These are phyloP conservation scores for Rubroshorea leprosula DNA, from an alignment of 345 rosid genomes.

Conservation along the genomic window DNA sequence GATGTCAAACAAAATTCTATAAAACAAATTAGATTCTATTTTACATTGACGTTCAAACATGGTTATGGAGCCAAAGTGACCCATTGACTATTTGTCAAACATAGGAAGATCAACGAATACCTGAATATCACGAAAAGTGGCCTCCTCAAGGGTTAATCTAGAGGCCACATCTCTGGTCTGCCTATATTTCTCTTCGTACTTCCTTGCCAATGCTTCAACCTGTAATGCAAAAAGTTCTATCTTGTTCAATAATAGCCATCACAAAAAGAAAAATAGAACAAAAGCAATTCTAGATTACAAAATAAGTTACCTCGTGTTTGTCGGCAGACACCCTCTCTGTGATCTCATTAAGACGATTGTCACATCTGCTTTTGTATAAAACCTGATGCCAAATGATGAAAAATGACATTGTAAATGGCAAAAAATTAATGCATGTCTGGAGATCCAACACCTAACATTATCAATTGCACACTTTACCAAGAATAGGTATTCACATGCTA, in stretches of 20 bases:
- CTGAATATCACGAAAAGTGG: conserved; percentile 98
- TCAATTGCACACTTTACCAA: not conserved
- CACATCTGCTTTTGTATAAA: conserved; percentile 92
- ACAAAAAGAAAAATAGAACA: conserved; percentile 7
- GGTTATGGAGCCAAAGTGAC: conserved; percentile 10
- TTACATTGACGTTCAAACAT: not conserved
- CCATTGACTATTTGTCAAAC: not conserved
- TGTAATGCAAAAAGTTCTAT: conserved; percentile 21
- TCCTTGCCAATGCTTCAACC: conserved; percentile 72
- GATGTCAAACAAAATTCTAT: conserved; percentile 3
- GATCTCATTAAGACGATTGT: conserved; percentile 88
- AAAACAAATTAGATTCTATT: not conserved
- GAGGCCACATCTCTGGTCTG: conserved; percentile 89
- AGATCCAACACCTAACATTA: not conserved
- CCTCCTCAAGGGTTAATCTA: conserved; percentile 85
- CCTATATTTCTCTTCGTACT: conserved; percentile 92
- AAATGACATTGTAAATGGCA: conserved; percentile 6
- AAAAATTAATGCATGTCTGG: not conserved
- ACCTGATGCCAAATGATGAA: conserved; percentile 39
- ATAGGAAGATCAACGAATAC: conserved; percentile 33
- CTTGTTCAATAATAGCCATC: conserved; percentile 22
- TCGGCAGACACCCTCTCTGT: conserved; percentile 71
- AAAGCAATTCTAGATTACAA: conserved; percentile 4
- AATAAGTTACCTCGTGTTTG: conserved; percentile 66
- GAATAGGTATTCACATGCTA: not conserved